These are phyloP conservation scores for Prunus padus DNA, from an alignment of 306 rosid genomes.

Conservation along the genomic window DNA sequence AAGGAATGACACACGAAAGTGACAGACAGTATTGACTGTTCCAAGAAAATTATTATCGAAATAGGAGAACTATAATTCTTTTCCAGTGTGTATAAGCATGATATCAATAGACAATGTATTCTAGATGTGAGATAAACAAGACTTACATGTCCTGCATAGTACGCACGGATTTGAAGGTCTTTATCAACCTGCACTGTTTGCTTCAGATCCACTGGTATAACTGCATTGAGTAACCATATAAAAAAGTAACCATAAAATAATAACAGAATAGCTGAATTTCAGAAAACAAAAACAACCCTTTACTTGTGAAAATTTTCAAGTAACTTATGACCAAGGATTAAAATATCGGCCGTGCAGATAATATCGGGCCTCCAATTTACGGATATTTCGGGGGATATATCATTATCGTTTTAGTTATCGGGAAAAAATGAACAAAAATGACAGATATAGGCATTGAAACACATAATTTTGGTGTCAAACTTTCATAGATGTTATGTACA, in stretches of 20 bases:
- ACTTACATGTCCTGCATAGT: conserved; percentile 95
- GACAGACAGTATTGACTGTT: not conserved
- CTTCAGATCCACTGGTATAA: conserved; percentile 78
- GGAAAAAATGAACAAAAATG: too few species aligned
- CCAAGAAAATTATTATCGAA: not conserved
- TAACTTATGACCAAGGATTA: too few species aligned
- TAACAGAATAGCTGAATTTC: not conserved
- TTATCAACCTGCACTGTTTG: conserved; percentile 82
- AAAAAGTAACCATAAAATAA: conserved; percentile 10
- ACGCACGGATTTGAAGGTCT: conserved; percentile 88
- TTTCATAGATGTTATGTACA: too few species aligned
- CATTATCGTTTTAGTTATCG: too few species aligned
- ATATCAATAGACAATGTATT: not conserved
- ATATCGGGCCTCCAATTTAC: too few species aligned
- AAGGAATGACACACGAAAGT: not conserved
- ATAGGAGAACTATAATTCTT: not conserved
- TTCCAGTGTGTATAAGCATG: conserved; percentile 1
- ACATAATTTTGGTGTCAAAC: too few species aligned
- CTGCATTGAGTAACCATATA: conserved; percentile 41
- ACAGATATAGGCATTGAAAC: too few species aligned
- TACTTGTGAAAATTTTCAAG: not conserved
- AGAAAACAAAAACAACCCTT: not conserved
- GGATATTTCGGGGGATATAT: too few species aligned
- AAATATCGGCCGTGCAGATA: too few species aligned
- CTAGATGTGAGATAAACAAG: conserved; percentile 25